Evolutionary conservation across 139 green algal species (phyloP), one percentile per base, ranked within the genome.

Genomic region (Chlamydomonas schloesseri): DNA sequence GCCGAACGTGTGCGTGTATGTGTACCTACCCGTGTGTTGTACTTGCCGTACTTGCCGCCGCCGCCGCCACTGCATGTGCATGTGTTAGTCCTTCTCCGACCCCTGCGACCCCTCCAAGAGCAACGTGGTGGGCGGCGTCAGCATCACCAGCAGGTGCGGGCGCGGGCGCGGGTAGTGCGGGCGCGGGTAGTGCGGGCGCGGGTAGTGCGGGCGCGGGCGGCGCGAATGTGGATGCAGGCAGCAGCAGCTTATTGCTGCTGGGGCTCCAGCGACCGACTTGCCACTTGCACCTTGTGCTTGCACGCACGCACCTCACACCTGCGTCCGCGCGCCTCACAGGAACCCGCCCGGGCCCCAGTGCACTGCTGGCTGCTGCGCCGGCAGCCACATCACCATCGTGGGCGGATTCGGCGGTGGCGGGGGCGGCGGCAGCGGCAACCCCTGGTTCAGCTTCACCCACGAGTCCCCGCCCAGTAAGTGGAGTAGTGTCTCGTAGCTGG

Each of bases 31-130:
- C n/a, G n/a, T n/a, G n/a, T n/a, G n/a, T n/a, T n/a, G n/a, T n/a
- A n/a, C n/a, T n/a, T 50, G 42, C 42, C 42, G 42, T 50, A 50
- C 42, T 50, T 50, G 42, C 42, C n/a, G n/a, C n/a, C n/a, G n/a
- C n/a, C n/a, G n/a, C n/a, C n/a, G n/a, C n/a, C n/a, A n/a, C n/a
- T n/a, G n/a, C n/a, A n/a, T n/a, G n/a, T n/a, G n/a, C n/a, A n/a
- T n/a, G n/a, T n/a, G n/a, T n/a, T 8, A 50, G 42, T 50, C 42
- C 8, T 79, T 42, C 24, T 53, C 42, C 46, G 72, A 79, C 37
- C 72, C 72, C 20, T 79, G 72, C 72, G 72, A 79, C 34, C 23
- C 26, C 15, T 58, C 34, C 70, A 76, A 57, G 70, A 76, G 70
- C 34, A 37, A 17, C 17, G 70, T 76, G 18, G 34, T 36, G 28